Evolutionary conservation across 176 grass and related monocot species (phyloP).

Genomic region (Olyra latifolia): DNA sequence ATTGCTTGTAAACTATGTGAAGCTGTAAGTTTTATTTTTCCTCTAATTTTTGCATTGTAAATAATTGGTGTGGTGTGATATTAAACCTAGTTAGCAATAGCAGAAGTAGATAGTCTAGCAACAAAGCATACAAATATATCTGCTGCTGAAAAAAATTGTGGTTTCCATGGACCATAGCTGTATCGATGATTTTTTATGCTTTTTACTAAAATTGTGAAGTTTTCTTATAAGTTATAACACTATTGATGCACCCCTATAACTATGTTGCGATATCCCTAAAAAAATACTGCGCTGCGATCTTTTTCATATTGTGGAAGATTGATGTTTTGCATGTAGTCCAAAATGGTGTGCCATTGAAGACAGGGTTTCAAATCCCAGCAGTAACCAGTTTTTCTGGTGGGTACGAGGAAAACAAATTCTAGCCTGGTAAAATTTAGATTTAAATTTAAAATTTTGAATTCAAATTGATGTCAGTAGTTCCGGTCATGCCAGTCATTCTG

Average conservation of each 20-base stretch:
- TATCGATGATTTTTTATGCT: not conserved
- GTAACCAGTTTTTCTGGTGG: not conserved
- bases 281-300: too few relatives aligned
- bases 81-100: constrained; percentile 1
- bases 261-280: too few relatives aligned
- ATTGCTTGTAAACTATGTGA: constrained; percentile 99
- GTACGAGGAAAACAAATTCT: not conserved
- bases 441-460: not conserved
- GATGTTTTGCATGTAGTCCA: not conserved
- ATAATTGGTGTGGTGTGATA: not conserved
- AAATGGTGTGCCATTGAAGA: not conserved
- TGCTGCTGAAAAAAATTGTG: not conserved
- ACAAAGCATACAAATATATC: not conserved
- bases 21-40: constrained; percentile 70
- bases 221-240: not conserved
- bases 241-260: not conserved
- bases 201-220: not conserved
- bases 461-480: not conserved
- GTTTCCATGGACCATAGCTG: not conserved
- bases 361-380: not conserved
- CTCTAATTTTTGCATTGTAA: constrained; percentile 4
- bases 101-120: not conserved
- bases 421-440: not conserved
- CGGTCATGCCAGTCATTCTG: not conserved
- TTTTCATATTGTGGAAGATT: not conserved